Conservation (phyloP, 2,329 filamentous ascomycete genomes). For the Aurifilum marmelostoma region DNA sequence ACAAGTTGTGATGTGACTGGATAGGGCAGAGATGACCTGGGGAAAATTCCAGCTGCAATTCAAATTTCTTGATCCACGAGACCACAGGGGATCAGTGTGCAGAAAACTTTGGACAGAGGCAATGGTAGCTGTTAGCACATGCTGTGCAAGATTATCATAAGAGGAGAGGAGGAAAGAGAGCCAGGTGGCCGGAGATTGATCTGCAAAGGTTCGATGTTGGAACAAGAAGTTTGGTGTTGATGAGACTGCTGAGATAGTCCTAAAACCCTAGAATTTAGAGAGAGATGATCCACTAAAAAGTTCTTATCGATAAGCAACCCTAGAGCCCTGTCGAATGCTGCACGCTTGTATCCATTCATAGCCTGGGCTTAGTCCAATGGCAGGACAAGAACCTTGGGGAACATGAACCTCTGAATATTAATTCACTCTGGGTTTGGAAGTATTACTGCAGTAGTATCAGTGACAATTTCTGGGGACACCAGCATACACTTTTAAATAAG, state of each 20-base stretch:
- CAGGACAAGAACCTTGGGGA: neutral
- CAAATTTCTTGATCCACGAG: neutral
- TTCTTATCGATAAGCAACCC: constrained; percentile 23
- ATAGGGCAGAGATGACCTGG: neutral
- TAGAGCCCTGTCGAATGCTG: neutral
- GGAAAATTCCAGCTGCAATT: neutral
- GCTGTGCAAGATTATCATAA: neutral
- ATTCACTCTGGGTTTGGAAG: neutral
- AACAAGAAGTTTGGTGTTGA: neutral
- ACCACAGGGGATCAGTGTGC: neutral
- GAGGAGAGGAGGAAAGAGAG: neutral
- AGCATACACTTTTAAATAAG: too few species aligned
- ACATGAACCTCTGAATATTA: neutral
- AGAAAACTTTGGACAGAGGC: neutral
- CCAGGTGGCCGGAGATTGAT: neutral
- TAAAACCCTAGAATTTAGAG: constrained; percentile 18
- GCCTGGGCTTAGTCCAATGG: neutral
- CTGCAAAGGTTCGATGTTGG: neutral
- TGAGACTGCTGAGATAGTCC: neutral
- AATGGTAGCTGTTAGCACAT: neutral
- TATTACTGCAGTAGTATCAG: neutral
- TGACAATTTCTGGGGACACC: neutral
- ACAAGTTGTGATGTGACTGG: neutral
- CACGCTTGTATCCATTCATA: neutral
- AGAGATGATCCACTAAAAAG: constrained; percentile 17